Evolutionary conservation across 1,139 yeast species (phyloP).

Genomic region (Blastobotrys buckinghamii): DNA sequence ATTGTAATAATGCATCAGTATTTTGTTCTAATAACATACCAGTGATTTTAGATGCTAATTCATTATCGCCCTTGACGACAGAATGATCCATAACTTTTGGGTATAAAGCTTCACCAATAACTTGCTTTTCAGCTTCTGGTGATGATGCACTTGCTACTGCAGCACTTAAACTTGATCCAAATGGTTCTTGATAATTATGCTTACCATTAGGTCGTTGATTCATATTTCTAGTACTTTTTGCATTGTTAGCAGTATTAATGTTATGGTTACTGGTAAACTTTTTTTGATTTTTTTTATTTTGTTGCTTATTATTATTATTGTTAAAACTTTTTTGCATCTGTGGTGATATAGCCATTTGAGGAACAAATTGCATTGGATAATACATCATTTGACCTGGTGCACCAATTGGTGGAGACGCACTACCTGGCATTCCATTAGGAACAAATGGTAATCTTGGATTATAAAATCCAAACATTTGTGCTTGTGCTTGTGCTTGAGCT

Average conservation of each 20-base stretch:
- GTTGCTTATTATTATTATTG: neutral
- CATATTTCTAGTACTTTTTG: neutral
- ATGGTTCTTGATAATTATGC: conserved; percentile 27
- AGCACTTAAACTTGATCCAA: conserved; percentile 27
- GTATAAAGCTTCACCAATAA: conserved; percentile 90
- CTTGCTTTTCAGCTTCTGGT: conserved; percentile 77
- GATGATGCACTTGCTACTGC: conserved; percentile 33
- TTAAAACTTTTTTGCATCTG: neutral
- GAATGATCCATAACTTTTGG: conserved; percentile 81
- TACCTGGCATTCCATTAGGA: conserved; percentile 53
- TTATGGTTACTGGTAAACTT: neutral
- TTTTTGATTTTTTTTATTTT: neutral
- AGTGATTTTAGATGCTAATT: conserved; percentile 89
- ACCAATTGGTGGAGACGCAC: conserved; percentile 1
- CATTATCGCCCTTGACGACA: conserved; percentile 66
- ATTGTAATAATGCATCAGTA: conserved; percentile 73
- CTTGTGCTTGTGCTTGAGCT: neutral
- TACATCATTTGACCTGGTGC: neutral
- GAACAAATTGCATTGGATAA: conserved; percentile 12
- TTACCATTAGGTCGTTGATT: conserved; percentile 20
- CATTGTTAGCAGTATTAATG: neutral
- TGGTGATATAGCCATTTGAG: neutral
- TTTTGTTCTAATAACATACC: conserved; percentile 94
- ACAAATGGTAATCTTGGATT: conserved; percentile 42
- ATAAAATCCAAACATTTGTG: neutral